Base-by-base conservation (phyloP, 176 grass and related monocot species). In the Aegilops tauschii region DNA sequence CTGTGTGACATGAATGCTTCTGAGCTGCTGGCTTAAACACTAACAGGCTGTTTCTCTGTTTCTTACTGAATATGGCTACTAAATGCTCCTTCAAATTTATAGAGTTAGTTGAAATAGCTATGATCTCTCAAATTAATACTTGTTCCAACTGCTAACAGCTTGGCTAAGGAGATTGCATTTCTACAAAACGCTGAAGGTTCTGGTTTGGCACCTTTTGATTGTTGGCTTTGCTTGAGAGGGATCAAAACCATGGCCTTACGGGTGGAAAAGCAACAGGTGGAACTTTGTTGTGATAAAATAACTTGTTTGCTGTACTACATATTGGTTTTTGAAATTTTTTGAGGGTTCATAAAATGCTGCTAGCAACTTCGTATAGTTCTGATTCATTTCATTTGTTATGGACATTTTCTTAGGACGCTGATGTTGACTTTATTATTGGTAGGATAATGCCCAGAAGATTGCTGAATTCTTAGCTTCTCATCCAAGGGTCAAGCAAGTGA, bases 381-480 rank as follows among this genome's bases (percentile, higher is more conserved):
- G 1, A 47, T 61, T n/a, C 14, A 81, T 66, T 68, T 28, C 9
- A 75, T 29, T 29, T 12, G 18, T 37, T 73, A 9, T 0, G 42
- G 23, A 25, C 35, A 16, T 47, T 47, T 61, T 76, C 2, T 80
- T 8, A 36, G 6, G 39, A 75, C 61, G 6, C 75, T 61, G 62
- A 83, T 21, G 1, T 12, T 79, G 45, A 49, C 18, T 86, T 52
- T 59, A 16, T 86, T 80, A 18, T 85, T 86, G 34, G 80, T 36
- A 98, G 97, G 97, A 79, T 73, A 98, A 98, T 93, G 94, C 97
- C 17, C 92, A 98, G 80, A 98, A 98, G 86, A 90, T 98, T 88
- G 97, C 97, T 84, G 97, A 98, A 79, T 98, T 96, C 66, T 69
- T 98, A 81, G 93, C 88, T 62, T 91, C 97, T 88, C 97, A 96